Percentiles rank a stretch among this genome's conserved stretches.
These are phyloP conservation scores for Saturnispora besseyi DNA, from an alignment of 805 yeast genomes.

Conservation along the genomic window DNA sequence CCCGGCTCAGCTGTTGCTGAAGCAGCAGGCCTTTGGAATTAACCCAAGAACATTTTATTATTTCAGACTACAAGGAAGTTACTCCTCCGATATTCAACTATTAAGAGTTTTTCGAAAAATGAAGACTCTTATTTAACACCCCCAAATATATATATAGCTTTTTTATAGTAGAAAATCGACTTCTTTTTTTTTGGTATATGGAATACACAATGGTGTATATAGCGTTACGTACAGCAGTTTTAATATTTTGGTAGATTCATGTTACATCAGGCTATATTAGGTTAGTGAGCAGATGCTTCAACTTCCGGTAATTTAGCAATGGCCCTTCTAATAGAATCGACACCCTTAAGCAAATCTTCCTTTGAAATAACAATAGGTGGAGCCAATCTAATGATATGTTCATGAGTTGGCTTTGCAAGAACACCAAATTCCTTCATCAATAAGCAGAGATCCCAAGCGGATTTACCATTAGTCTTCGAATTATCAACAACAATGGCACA, in stretches of 20 bases:
- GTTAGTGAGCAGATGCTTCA: conserved; percentile 34
- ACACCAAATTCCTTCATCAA: conserved; percentile 83
- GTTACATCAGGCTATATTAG: background rate
- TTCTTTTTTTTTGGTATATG: background rate
- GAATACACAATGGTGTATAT: background rate
- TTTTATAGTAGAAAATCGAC: background rate
- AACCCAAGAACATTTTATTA: background rate
- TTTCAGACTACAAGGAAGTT: background rate
- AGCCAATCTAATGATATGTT: conserved; percentile 88
- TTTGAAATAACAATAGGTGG: conserved; percentile 90
- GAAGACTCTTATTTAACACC: no score
- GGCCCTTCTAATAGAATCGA: conserved; percentile 57
- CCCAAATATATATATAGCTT: background rate
- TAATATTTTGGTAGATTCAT: no score
- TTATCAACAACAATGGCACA: conserved; percentile 89
- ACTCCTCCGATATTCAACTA: background rate
- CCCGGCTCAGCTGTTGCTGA: conserved; percentile 9
- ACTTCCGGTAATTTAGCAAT: conserved; percentile 49
- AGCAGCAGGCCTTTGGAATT: conserved; percentile 6
- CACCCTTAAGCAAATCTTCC: conserved; percentile 77
- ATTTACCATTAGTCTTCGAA: conserved; percentile 71
- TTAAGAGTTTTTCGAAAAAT: background rate
- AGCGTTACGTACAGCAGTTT: no score
- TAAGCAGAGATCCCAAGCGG: conserved; percentile 94
- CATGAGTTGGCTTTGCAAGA: conserved; percentile 90